Evolutionary conservation across 768 basidiomycete species (phyloP).

Genomic region (Pisolithus albus): DNA sequence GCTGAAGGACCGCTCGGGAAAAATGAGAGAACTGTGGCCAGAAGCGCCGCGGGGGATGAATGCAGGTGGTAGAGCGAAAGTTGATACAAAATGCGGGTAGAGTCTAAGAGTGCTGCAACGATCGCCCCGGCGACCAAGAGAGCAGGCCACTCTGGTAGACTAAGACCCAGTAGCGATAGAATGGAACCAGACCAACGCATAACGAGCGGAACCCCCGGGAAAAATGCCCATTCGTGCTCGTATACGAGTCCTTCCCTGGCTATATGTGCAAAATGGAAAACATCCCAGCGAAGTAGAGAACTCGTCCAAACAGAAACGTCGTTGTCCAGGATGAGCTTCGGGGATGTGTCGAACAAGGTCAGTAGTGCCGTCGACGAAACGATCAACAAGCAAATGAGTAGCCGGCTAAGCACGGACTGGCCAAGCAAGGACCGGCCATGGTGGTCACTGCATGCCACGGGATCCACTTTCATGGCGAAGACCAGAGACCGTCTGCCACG

Average conservation of each 20-base stretch:
- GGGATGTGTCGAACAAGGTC: slow-evolving; percentile 22
- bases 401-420: slow-evolving; percentile 18
- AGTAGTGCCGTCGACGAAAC: slow-evolving; percentile 15
- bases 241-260: slow-evolving; percentile 51
- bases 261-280: slow-evolving; percentile 70
- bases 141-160: slow-evolving; percentile 9
- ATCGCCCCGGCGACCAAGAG: slow-evolving; percentile 34
- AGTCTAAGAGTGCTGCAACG: slow-evolving; percentile 34
- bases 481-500: no score
- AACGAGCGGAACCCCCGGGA: slow-evolving; percentile 58
- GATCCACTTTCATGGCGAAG: neutral
- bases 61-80: slow-evolving; percentile 54
- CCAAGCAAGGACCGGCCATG: slow-evolving; percentile 19
- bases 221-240: slow-evolving; percentile 87
- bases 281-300: slow-evolving; percentile 76
- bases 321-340: slow-evolving; percentile 14
- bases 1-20: slow-evolving; percentile 77
- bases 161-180: slow-evolving; percentile 11
- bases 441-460: neutral
- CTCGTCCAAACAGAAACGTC: slow-evolving; percentile 15
- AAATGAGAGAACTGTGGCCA: slow-evolving; percentile 62
- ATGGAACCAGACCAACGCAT: slow-evolving; percentile 35
- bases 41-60: slow-evolving; percentile 51
- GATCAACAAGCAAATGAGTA: slow-evolving; percentile 14
- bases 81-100: slow-evolving; percentile 44